These are phyloP conservation scores for Dothidotthia symphoricarpi DNA, from an alignment of 2,329 filamentous ascomycete species.

Conservation along the genomic window DNA sequence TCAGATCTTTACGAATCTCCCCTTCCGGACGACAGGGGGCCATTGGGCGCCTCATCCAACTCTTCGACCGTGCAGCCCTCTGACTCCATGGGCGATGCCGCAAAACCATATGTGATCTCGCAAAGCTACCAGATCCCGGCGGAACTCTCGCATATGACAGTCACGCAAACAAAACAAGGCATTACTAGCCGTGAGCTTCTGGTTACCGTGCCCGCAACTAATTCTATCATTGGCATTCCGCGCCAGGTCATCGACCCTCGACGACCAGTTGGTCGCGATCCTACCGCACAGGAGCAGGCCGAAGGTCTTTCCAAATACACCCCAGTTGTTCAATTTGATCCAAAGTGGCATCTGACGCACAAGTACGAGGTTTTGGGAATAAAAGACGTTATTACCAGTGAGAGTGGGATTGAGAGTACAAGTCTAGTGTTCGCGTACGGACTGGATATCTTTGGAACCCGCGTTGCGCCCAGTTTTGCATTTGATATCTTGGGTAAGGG, in stretches of 20 bases:
- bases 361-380: conserved; percentile 77
- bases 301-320: conserved; percentile 78
- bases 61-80: conserved; percentile 74
- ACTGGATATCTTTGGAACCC: conserved; percentile 81
- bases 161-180: conserved; percentile 87
- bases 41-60: conserved; percentile 66
- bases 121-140: conserved; percentile 80
- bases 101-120: conserved; percentile 71
- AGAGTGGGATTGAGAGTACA: conserved; percentile 86
- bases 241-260: conserved; percentile 79
- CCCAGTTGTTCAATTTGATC: conserved; percentile 78
- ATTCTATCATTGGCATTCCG: conserved; percentile 76
- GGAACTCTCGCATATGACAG: conserved; percentile 73
- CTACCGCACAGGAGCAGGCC: conserved; percentile 73
- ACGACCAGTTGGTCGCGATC: conserved; percentile 79
- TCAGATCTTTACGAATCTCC: conserved; percentile 89
- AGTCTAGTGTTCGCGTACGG: conserved; percentile 87
- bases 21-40: conserved; percentile 78
- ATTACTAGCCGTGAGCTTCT: conserved; percentile 83
- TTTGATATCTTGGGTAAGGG: conserved; percentile 93
- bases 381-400: conserved; percentile 67
- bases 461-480: conserved; percentile 79
- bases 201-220: conserved; percentile 69
- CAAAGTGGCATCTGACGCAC: conserved; percentile 77
- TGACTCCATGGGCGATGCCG: conserved; percentile 54